phyloP scores from a whole-genome alignment of 2,329 filamentous ascomycete genomes.

The Hypoxylon sp. region DNA sequence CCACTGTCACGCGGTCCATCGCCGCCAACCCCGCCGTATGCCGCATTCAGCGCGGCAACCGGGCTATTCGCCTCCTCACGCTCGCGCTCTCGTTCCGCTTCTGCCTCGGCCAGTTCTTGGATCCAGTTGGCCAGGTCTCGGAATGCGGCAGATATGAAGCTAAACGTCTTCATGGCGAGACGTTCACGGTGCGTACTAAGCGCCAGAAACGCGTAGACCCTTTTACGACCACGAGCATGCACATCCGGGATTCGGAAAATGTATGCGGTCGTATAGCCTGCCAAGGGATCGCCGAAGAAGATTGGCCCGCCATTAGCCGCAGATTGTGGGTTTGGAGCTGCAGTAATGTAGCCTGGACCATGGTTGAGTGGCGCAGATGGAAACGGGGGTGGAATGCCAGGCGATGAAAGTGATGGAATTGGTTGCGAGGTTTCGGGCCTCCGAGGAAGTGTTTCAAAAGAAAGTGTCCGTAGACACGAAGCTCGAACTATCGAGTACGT shows the following conservation, averaged over 20 bases:
- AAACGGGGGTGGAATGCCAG: slow-evolving; percentile 59
- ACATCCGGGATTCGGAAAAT: slow-evolving; percentile 79
- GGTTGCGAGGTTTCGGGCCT: slow-evolving; percentile 61
- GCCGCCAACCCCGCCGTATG: slow-evolving; percentile 60
- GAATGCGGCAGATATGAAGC: slow-evolving; percentile 73
- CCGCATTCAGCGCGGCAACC: slow-evolving; percentile 59
- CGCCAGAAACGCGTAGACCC: slow-evolving; percentile 78
- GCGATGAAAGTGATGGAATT: slow-evolving; percentile 48
- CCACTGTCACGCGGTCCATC: slow-evolving; percentile 53
- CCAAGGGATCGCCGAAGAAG: slow-evolving; percentile 76
- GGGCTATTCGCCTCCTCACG: slow-evolving; percentile 58
- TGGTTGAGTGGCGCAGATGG: slow-evolving; percentile 56
- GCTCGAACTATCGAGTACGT: slow-evolving; percentile 78
- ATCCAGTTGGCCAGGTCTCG: slow-evolving; percentile 77
- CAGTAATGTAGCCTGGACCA: slow-evolving; percentile 66
- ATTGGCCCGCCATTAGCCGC: slow-evolving; percentile 75
- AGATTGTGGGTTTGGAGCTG: slow-evolving; percentile 63
- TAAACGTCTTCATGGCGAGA: slow-evolving; percentile 76
- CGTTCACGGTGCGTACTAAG: slow-evolving; percentile 76
- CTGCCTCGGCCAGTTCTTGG: slow-evolving; percentile 73
- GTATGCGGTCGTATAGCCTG: slow-evolving; percentile 78
- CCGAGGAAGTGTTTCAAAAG: slow-evolving; percentile 75
- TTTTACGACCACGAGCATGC: slow-evolving; percentile 76
- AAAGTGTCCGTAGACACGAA: slow-evolving; percentile 76
- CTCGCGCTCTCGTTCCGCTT: slow-evolving; percentile 71